Evolutionary conservation across 2,329 filamentous ascomycete species (phyloP).

Genomic region (Colletotrichum sublineola): DNA sequence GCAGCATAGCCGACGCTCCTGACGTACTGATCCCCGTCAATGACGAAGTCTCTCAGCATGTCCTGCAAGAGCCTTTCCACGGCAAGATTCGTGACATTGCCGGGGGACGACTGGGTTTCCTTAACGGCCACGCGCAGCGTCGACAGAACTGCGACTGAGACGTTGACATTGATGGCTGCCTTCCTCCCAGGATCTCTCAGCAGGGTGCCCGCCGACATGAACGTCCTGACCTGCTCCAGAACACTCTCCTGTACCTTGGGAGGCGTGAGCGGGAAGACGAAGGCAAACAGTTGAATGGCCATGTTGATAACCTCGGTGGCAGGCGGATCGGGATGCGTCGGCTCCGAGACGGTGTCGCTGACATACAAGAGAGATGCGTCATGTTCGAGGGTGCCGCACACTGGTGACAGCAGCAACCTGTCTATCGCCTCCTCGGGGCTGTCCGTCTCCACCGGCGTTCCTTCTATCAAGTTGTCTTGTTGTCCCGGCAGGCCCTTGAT

Average conservation of each 20-base stretch:
- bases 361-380: slow-evolving; percentile 88
- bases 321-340: slow-evolving; percentile 76
- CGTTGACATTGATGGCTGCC: slow-evolving; percentile 91
- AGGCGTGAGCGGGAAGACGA: slow-evolving; percentile 89
- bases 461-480: slow-evolving; percentile 65
- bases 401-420: slow-evolving; percentile 73
- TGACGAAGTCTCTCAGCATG: slow-evolving; percentile 77
- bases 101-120: slow-evolving; percentile 79
- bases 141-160: slow-evolving; percentile 83
- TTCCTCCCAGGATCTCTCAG: slow-evolving; percentile 90
- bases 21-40: slow-evolving; percentile 87
- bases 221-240: slow-evolving; percentile 91
- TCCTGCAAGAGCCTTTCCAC: slow-evolving; percentile 90
- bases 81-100: slow-evolving; percentile 79
- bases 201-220: slow-evolving; percentile 82
- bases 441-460: slow-evolving; percentile 61
- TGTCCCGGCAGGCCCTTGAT: slow-evolving; percentile 79
- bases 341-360: slow-evolving; percentile 60
- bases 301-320: slow-evolving; percentile 95
- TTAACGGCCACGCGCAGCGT: slow-evolving; percentile 87
- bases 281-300: slow-evolving; percentile 92
- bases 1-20: slow-evolving; percentile 88
- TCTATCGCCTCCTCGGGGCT: slow-evolving; percentile 77
- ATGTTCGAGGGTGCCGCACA: slow-evolving; percentile 88
- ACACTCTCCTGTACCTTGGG: slow-evolving; percentile 96